Base-by-base conservation (phyloP, 768 basidiomycete species). In the Lyophyllum atratum region DNA sequence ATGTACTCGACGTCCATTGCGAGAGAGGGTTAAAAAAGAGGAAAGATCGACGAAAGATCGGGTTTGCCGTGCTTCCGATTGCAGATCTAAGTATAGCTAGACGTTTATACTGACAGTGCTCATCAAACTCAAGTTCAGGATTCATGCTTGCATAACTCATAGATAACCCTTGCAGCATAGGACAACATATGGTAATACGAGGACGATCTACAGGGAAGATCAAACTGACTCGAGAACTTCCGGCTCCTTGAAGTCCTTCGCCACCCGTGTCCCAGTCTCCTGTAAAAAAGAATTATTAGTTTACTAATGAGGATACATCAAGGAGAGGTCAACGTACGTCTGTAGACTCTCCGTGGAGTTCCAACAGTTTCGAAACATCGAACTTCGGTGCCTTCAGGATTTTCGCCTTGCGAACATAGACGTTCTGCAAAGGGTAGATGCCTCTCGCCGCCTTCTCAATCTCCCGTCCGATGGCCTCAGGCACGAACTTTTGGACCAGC, bases 391-490 rank as follows among this genome's bases (percentile, higher is more conserved):
- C 82, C 80, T 98, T 98, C 70, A 99, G 82, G 72, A 99, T 98
- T 85, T 99, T 99, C 66, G 92, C 95, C 83, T 99, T 98, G 79
- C 97, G 91, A 69, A 98, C 85, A 80, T 95, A 96, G 71, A 98
- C 95, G 75, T 98, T 98, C 83, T 98, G 95, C 70, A 99, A 79
- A 66, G 97, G 97, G 82, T 95, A 99, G 80, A 98, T 98, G 75
- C 89, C 91, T 68, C 93, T 83, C 60, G 89, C 84, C 52, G 96
- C 89, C 83, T 99, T 99, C 86, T 99, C 97, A 65, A 99, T 99
- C 84, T 99, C 97, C 66, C 95, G 89, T 65, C 97, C 97, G 68
- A 99, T 98, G 60, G 92, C 93, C 80, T 99, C 97, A 29, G 97
- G 96, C 44, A 98, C 87, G 74, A 99, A 97, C 85, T 99, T 99